These are phyloP conservation scores for Fusarium sublunatum DNA, from an alignment of 2,329 filamentous ascomycete species.

Conservation along the genomic window DNA sequence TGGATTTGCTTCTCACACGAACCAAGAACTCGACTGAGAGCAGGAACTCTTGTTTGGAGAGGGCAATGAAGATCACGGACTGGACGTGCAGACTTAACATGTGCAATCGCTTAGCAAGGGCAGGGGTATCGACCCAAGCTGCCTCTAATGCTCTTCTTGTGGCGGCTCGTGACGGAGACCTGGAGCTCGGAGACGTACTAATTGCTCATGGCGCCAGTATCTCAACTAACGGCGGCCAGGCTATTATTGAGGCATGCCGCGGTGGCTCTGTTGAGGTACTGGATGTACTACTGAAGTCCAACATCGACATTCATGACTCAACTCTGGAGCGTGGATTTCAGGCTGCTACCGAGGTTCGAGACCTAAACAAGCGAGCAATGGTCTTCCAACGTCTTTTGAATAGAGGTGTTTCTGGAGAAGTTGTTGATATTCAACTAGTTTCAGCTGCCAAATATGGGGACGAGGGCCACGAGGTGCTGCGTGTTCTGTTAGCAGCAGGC, in stretches of 20 bases:
- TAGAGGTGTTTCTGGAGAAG: constrained; percentile 62
- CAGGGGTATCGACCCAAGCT: constrained; percentile 58
- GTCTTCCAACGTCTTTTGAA: constrained; percentile 64
- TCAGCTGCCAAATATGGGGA: constrained; percentile 64
- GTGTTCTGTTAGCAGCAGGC: constrained; percentile 62
- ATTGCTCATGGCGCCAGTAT: constrained; percentile 64
- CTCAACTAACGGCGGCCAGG: constrained; percentile 63
- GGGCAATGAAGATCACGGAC: constrained; percentile 57
- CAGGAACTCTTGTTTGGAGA: constrained; percentile 57
- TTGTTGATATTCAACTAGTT: constrained; percentile 64
- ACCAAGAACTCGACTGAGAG: constrained; percentile 51
- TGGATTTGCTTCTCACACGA: constrained; percentile 58
- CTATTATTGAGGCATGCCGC: constrained; percentile 65
- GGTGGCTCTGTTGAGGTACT: constrained; percentile 63
- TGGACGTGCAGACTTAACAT: constrained; percentile 56
- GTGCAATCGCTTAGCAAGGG: constrained; percentile 58
- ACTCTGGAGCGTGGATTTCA: constrained; percentile 65
- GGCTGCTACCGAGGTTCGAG: constrained; percentile 64
- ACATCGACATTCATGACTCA: constrained; percentile 52
- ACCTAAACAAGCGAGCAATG: constrained; percentile 60
- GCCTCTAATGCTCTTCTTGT: constrained; percentile 63
- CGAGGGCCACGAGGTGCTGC: constrained; percentile 60
- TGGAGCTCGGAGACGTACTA: constrained; percentile 62
- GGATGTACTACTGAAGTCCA: constrained; percentile 60
- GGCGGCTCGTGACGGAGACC: constrained; percentile 64